phyloP scores from a whole-genome alignment of 1,139 yeast species.

The Lizanozyma gosingica region DNA sequence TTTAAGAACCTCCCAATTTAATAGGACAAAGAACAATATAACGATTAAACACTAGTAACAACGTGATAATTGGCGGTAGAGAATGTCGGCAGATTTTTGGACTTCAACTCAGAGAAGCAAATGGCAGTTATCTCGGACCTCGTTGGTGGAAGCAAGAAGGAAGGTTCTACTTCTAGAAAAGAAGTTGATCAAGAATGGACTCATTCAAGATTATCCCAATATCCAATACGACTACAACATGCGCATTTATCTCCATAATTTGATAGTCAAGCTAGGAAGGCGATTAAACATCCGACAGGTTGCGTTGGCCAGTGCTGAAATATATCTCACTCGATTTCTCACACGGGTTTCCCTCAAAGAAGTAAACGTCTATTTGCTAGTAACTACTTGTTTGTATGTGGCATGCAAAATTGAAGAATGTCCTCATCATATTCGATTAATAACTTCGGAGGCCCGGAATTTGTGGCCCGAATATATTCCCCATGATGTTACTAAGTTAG shows the following conservation, averaged over 20 bases:
- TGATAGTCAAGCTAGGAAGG: constrained; percentile 69
- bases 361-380: constrained; percentile 68
- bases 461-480: constrained; percentile 95
- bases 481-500: constrained; percentile 84
- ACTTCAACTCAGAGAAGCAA: constrained; percentile 51
- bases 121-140: constrained; percentile 52
- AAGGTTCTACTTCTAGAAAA: constrained; percentile 4
- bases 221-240: constrained; percentile 51
- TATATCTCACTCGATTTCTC: constrained; percentile 68
- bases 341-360: constrained; percentile 70
- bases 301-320: constrained; percentile 83
- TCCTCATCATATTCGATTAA: constrained; percentile 84
- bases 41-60: no score
- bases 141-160: constrained; percentile 23
- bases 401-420: constrained; percentile 94
- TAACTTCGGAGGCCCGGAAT: constrained; percentile 77
- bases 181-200: constrained; percentile 18
- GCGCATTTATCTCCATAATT: constrained; percentile 60
- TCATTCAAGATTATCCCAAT: constrained; percentile 12
- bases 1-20: no score
- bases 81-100: constrained; percentile 63
- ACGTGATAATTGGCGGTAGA: no score
- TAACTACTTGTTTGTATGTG: constrained; percentile 78
- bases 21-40: no score
- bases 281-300: constrained; percentile 71